A percentile compares a stretch with the other conserved stretches of the same genome.
phyloP scores from a whole-genome alignment of 1,284 basidiomycete species.

The Naganishia cerealis region DNA sequence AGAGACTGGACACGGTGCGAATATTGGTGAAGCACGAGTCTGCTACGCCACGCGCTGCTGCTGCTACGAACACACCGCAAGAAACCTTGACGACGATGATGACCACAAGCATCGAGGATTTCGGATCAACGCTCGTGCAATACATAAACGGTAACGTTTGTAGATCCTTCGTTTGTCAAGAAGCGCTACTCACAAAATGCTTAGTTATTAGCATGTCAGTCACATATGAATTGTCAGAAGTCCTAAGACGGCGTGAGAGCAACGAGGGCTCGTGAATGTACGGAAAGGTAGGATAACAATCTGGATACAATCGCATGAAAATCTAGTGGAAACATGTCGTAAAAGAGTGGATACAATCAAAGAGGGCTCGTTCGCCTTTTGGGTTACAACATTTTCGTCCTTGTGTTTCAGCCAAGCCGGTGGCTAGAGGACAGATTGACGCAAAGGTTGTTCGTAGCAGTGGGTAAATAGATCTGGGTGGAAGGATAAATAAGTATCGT shows the following conservation, averaged over 20 bases:
- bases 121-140: no score
- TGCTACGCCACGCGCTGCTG: conserved; percentile 3
- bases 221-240: background rate
- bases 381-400: conserved; percentile 6
- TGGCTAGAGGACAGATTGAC: background rate
- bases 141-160: background rate
- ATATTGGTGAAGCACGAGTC: conserved; percentile 13
- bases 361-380: conserved; percentile 4
- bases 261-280: background rate
- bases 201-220: background rate
- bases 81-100: background rate
- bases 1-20: conserved; percentile 26
- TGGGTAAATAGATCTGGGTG: background rate
- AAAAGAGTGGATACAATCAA: conserved; percentile 10
- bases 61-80: background rate
- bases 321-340: conserved; percentile 7
- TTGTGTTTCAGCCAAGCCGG: conserved; percentile 1
- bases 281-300: background rate
- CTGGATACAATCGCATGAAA: conserved; percentile 4
- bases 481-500: background rate
- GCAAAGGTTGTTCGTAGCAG: conserved; percentile 1
- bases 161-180: background rate
- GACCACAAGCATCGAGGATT: background rate
- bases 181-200: background rate
- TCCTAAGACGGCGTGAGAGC: background rate